phyloP scores from a whole-genome alignment of 2,329 filamentous ascomycete species.

The Phialemoniopsis sp. region DNA sequence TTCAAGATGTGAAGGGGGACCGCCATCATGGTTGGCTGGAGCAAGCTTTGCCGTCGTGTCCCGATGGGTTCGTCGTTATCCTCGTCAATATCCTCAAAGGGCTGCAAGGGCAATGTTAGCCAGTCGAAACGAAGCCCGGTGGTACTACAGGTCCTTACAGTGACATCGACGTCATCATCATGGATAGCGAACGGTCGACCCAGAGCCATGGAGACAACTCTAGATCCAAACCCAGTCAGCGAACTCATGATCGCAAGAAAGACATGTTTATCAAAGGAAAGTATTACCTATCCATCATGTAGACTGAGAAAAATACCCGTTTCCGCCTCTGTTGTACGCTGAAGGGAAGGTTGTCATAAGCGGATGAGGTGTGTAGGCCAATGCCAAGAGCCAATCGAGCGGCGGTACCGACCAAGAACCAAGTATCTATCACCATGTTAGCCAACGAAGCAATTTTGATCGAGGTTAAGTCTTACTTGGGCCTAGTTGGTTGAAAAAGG shows the following conservation, averaged over 20 bases:
- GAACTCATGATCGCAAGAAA: background rate
- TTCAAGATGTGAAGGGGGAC: slow-evolving; percentile 36
- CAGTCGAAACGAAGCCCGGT: background rate
- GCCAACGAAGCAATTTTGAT: background rate
- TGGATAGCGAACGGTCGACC: slow-evolving; percentile 40
- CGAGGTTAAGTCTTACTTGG: slow-evolving; percentile 26
- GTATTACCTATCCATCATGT: slow-evolving; percentile 41
- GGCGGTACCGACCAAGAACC: slow-evolving; percentile 39
- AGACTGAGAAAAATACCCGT: slow-evolving; percentile 39
- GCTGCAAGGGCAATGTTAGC: slow-evolving; percentile 14
- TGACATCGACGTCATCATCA: slow-evolving; percentile 38
- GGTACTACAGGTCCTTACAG: slow-evolving; percentile 15
- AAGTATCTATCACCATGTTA: slow-evolving; percentile 27
- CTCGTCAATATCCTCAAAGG: slow-evolving; percentile 30
- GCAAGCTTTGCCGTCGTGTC: slow-evolving; percentile 13
- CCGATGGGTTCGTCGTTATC: slow-evolving; percentile 20
- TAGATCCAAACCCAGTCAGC: slow-evolving; percentile 6
- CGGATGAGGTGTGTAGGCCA: slow-evolving; percentile 30
- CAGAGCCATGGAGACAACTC: slow-evolving; percentile 36
- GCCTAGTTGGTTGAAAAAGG: slow-evolving; percentile 41
- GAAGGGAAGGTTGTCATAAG: slow-evolving; percentile 24
- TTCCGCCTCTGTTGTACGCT: slow-evolving; percentile 31
- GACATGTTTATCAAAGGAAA: background rate
- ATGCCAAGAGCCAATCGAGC: slow-evolving; percentile 37
- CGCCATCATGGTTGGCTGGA: slow-evolving; percentile 28